phyloP scores from a whole-genome alignment of 2,329 filamentous ascomycete genomes.

The Penicillium sp. region DNA sequence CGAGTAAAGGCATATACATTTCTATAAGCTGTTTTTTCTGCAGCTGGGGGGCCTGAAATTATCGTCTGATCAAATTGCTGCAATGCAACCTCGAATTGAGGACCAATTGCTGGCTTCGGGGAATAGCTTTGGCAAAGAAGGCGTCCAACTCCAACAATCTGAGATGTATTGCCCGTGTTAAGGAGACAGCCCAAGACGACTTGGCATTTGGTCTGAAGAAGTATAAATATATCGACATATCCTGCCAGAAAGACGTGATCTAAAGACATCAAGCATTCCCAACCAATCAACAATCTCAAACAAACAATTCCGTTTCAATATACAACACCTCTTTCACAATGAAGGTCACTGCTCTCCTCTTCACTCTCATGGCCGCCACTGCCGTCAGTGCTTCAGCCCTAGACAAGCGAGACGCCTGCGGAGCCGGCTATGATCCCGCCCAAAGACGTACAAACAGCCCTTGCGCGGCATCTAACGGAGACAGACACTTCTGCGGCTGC shows the following conservation, averaged over 20 bases:
- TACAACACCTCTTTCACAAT: constrained; percentile 5
- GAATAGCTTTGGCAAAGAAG: not conserved
- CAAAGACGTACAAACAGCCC: constrained; percentile 16
- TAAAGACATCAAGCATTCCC: not conserved
- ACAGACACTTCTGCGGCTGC: constrained; percentile 16
- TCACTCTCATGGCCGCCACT: constrained; percentile 12
- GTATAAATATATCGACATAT: constrained; percentile 9
- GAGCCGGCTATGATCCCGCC: constrained; percentile 7
- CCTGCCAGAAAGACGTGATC: not conserved
- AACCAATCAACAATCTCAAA: constrained; percentile 2
- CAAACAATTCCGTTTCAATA: not conserved
- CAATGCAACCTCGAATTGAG: not conserved
- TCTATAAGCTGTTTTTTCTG: not conserved
- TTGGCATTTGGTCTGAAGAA: not conserved
- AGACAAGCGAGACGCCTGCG: constrained; percentile 5
- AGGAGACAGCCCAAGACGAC: too few species aligned
- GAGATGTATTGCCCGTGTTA: too few species aligned
- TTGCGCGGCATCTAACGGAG: constrained; percentile 11
- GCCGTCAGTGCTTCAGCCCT: constrained; percentile 10
- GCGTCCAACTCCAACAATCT: not conserved
- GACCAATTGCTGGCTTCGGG: not conserved
- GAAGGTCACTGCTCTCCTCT: constrained; percentile 13
- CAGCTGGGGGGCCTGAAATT: not conserved
- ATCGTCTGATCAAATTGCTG: not conserved
- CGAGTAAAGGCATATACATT: not conserved